Conservation (phyloP, 192 early-diverging fungal genomes). For the Gamsiella multidivaricata region DNA sequence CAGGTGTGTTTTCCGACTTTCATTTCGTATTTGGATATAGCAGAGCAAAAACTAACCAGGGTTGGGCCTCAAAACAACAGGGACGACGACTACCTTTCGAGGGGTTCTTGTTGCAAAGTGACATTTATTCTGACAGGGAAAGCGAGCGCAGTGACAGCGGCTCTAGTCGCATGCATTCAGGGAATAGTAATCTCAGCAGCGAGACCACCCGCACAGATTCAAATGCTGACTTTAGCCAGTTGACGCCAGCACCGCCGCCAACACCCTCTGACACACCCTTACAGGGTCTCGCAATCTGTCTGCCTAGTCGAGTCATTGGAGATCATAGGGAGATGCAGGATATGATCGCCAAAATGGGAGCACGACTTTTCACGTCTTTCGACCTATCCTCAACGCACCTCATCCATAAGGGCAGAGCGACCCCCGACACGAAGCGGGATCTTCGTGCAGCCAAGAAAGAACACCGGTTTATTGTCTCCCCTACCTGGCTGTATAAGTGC, state of each 20-base stretch:
- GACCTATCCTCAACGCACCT: constrained; percentile 19
- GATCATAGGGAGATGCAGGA: constrained; percentile 26
- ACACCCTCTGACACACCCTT: constrained; percentile 21
- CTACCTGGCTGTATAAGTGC: constrained; percentile 31
- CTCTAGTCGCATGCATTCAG: neutral
- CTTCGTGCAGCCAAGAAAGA: constrained; percentile 13
- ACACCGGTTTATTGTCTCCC: constrained; percentile 6
- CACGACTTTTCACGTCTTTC: constrained; percentile 10
- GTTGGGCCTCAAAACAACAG: constrained; percentile 1
- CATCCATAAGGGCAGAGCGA: constrained; percentile 35
- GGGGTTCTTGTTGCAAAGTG: constrained; percentile 7
- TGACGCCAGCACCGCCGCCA: neutral
- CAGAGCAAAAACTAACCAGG: no score
- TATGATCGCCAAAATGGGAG: constrained; percentile 22
- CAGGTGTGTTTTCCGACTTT: constrained; percentile 26
- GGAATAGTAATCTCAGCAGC: neutral
- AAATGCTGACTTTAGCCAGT: neutral
- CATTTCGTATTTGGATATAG: no score
- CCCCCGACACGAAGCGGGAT: constrained; percentile 7
- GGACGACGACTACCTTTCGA: constrained; percentile 7
- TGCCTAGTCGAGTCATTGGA: constrained; percentile 25
- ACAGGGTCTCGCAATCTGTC: constrained; percentile 12
- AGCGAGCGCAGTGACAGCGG: neutral
- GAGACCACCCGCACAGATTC: constrained; percentile 5
- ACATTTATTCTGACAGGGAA: neutral